Evolutionary conservation across 164 flowering plant species (phyloP).

Genomic region (Euptelea pleiosperma): DNA sequence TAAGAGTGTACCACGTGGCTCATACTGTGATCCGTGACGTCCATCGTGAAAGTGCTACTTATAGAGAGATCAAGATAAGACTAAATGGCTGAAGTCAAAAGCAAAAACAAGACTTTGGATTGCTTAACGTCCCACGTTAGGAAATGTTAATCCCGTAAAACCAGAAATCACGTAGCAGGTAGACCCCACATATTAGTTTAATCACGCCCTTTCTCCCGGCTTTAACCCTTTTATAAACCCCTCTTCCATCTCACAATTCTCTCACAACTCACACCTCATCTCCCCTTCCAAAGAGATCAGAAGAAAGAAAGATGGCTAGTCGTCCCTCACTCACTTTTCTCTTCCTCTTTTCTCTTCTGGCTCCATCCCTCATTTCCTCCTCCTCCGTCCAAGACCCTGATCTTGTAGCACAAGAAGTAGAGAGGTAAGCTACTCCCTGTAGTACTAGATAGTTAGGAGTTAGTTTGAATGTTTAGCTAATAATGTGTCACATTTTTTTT

Average conservation of each 20-base stretch:
- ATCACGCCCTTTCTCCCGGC: slow-evolving; percentile 36
- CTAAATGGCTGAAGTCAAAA: background rate
- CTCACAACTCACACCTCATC: background rate
- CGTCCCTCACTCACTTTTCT: slow-evolving; percentile 22
- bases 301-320: slow-evolving; percentile 24
- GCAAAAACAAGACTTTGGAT: slow-evolving; percentile 1
- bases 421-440: slow-evolving; percentile 33
- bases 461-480: too few species aligned
- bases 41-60: too few species aligned
- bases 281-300: background rate
- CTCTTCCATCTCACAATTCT: slow-evolving; percentile 4
- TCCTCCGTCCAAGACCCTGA: slow-evolving; percentile 51
- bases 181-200: slow-evolving; percentile 37
- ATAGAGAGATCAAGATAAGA: background rate
- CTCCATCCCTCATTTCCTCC: slow-evolving; percentile 32
- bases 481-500: background rate
- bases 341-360: slow-evolving; percentile 27
- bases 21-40: too few species aligned
- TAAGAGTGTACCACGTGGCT: too few species aligned
- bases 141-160: slow-evolving; percentile 20
- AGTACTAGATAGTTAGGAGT: too few species aligned
- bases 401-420: slow-evolving; percentile 50
- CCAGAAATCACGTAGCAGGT: slow-evolving; percentile 38
- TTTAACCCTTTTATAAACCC: slow-evolving; percentile 28
- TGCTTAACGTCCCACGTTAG: slow-evolving; percentile 37